A percentile compares a stretch with the other conserved stretches of the same genome.
These are phyloP conservation scores for Astrocystis sublimbata DNA, from an alignment of 495 filamentous ascomycete species.

Conservation along the genomic window DNA sequence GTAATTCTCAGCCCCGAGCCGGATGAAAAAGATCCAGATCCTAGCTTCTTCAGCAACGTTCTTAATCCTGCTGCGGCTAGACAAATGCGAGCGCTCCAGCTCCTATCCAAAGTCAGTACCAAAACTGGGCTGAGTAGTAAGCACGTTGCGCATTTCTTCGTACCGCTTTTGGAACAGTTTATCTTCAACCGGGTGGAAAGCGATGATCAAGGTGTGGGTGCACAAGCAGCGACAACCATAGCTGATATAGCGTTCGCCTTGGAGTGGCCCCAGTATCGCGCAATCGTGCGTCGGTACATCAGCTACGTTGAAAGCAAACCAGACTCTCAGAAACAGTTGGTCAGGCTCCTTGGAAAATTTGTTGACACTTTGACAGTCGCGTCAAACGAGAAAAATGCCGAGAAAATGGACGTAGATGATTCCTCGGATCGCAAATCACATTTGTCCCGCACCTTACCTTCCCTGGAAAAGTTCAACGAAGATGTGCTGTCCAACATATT, in stretches of 20 bases:
- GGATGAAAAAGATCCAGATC: conserved; percentile 69
- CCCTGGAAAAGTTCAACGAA: conserved; percentile 64
- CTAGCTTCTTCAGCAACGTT: conserved; percentile 90
- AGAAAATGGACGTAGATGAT: conserved; percentile 43
- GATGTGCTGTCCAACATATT: conserved; percentile 76
- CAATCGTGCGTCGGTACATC: conserved; percentile 76
- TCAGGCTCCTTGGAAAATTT: conserved; percentile 76
- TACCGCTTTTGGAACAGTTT: conserved; percentile 92
- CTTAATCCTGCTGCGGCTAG: conserved; percentile 89
- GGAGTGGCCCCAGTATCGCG: conserved; percentile 89
- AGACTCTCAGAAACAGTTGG: conserved; percentile 80
- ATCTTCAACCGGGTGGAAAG: conserved; percentile 79
- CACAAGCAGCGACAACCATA: conserved; percentile 76
- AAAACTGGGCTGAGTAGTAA: conserved; percentile 64
- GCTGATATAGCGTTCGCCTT: conserved; percentile 70
- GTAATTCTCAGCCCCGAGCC: conserved; percentile 67
- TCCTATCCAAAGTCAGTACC: conserved; percentile 65
- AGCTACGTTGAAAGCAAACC: conserved; percentile 77
- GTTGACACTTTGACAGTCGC: conserved; percentile 71
- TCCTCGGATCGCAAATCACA: conserved; percentile 26
- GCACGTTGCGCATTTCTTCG: conserved; percentile 82
- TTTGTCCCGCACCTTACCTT: conserved; percentile 68
- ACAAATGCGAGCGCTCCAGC: conserved; percentile 78
- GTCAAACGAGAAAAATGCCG: conserved; percentile 40
- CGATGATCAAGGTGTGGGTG: conserved; percentile 78